Percentiles rank a stretch among this genome's conserved stretches.
These are phyloP conservation scores for Penicillium desertorum DNA, from an alignment of 495 filamentous ascomycete genomes.

Conservation along the genomic window DNA sequence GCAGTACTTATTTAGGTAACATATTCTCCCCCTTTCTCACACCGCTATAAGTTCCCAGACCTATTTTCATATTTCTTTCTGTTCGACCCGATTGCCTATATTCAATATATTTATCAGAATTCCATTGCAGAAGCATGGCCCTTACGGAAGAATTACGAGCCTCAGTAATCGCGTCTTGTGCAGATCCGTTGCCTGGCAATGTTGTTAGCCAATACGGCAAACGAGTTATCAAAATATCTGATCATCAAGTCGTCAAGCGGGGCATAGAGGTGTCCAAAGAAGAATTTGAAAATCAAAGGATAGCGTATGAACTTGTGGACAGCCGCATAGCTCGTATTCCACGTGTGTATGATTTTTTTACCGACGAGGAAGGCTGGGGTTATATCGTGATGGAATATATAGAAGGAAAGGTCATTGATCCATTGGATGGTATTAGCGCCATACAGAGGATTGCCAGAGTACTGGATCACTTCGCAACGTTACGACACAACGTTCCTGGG, in stretches of 20 bases:
- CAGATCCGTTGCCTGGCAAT: neutral
- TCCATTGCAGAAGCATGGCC: neutral
- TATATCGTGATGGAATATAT: slow-evolving; percentile 41
- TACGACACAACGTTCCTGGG: slow-evolving; percentile 20
- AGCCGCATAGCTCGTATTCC: slow-evolving; percentile 31
- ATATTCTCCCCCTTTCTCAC: too few relatives aligned
- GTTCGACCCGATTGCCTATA: too few relatives aligned
- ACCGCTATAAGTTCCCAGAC: too few relatives aligned
- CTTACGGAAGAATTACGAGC: neutral
- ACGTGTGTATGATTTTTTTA: slow-evolving; percentile 31
- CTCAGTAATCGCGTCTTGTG: neutral
- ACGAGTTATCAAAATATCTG: slow-evolving; percentile 1
- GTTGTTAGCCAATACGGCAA: neutral
- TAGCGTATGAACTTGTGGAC: slow-evolving; percentile 33
- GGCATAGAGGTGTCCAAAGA: slow-evolving; percentile 24
- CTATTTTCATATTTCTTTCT: too few relatives aligned
- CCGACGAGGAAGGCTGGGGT: slow-evolving; percentile 21
- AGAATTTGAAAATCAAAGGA: slow-evolving; percentile 32
- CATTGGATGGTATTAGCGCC: slow-evolving; percentile 19
- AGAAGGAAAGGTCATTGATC: slow-evolving; percentile 26
- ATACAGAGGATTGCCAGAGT: slow-evolving; percentile 22
- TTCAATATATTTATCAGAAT: too few relatives aligned
- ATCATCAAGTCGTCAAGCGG: slow-evolving; percentile 21
- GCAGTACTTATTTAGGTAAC: too few relatives aligned
- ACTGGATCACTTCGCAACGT: slow-evolving; percentile 26